Evolutionary conservation across 2,329 filamentous ascomycete genomes (phyloP), one percentile per base, ranked within the genome.

Genomic region (Pseudogymnoascus sp.): DNA sequence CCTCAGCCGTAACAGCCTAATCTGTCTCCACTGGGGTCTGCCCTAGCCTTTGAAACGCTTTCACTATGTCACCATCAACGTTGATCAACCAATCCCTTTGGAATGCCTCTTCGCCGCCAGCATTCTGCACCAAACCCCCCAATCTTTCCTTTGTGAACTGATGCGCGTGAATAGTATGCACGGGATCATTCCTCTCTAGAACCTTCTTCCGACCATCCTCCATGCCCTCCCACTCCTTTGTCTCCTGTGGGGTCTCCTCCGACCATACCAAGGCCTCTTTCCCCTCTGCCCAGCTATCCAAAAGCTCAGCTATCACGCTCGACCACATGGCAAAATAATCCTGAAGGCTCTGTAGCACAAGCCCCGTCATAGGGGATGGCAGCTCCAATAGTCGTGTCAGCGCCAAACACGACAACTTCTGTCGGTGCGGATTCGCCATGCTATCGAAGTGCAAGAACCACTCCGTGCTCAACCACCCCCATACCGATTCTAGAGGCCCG

Each of bases 271-370:
- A 73, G 59, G 73, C 76, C 68, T 85, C 82, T 1, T 72, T 71
- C 1, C 73, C 77, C 52, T 79, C 76, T 23, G 77, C 76, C 38
- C 77, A 76, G 21, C 82, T 82, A 48, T 86, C 84, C 58, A 85
- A 77, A 57, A 92, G 73, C 66, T 90, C 85, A 1, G 74, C 74
- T 28, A 92, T 75, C 1, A 89, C 80, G 63, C 81, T 82, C 1
- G 85, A 88, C 89, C 89, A 94, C 74, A 91, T 80, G 1, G 79
- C 78, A 67, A 94, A 83, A 67, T 89, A 84, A 67, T 86, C 86
- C 70, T 94, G 89, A 60, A 94, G 75, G 35, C 78, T 79, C 1
- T 71, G 68, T 3, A 90, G 73, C 2, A 83, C 77, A 59, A 87
- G 79, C 0, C 81, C 68, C 8, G 64, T 67, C 59, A 70, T 77